Evolutionary conservation across 805 yeast genomes (phyloP), one percentile per base, ranked within the genome.

Genomic region (Vanderwaltozyma tropicalis): DNA sequence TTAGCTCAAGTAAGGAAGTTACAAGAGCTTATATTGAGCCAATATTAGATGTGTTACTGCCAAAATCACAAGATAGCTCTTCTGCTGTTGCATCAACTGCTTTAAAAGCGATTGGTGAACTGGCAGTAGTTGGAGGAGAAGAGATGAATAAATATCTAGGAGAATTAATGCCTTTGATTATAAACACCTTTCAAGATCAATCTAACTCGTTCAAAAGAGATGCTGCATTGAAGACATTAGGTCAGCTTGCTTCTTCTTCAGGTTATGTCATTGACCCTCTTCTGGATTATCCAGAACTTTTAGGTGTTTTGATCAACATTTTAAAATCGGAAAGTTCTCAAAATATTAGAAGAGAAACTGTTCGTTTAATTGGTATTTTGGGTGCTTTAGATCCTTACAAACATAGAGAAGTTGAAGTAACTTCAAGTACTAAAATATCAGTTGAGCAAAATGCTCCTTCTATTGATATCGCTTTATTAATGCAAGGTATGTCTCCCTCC

Each of bases 361-460:
- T 92, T 1, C 71, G 89, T 45, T 62, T 92, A 18, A 66, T 92
- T 40, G 99, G 99, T 53, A 87, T 88, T 25, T 64, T 92, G 30
- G 99, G 99, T 45, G 98, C 98, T 0, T 65, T 92, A 34, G 98
- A 92, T 60, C 99, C 99, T 1, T 92, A 89, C 55, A 88, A 85
- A 53, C 94, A 87, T 48, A 76, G 95, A 39, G 95, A 86, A 49
- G 84, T 88, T 9, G 97, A 88, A 54, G 78, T 84, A 40, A 69
- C 68, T 1, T 72, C 80, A 1, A 76, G 72, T 32, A 55, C 63
- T 1, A 61, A 61, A 39, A 55, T 57, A 22, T 45, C 63, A 4
- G 80, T 74, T 1, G 94, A 84, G 46, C 89, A 84, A 44, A 82
- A 82, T 51, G 86, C 89, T 2, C 92, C 95, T 3, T 81, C 96